These are phyloP conservation scores for Aspergillus sparsus DNA, from an alignment of 495 filamentous ascomycete species.

Conservation along the genomic window DNA sequence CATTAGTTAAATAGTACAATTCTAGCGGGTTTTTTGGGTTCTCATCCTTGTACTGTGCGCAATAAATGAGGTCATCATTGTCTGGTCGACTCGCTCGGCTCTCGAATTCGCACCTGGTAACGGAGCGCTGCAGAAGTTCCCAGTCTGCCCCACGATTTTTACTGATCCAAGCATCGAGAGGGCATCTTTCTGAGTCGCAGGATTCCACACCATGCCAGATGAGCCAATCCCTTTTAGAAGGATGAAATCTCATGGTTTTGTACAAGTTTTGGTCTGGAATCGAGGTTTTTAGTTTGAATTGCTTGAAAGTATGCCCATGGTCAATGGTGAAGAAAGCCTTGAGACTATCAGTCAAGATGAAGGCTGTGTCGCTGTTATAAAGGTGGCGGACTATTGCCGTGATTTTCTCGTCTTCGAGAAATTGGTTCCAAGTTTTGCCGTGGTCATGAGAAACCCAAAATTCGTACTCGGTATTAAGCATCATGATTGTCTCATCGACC, in stretches of 20 bases:
- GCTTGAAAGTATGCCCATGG: slow-evolving; percentile 65
- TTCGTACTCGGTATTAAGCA: slow-evolving; percentile 64
- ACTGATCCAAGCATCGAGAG: slow-evolving; percentile 67
- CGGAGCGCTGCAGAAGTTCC: slow-evolving; percentile 65
- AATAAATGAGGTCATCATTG: slow-evolving; percentile 73
- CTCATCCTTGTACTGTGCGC: slow-evolving; percentile 69
- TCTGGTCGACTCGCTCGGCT: slow-evolving; percentile 59
- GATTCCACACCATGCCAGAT: slow-evolving; percentile 81
- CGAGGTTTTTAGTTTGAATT: slow-evolving; percentile 60
- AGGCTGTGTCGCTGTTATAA: slow-evolving; percentile 79
- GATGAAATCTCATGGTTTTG: slow-evolving; percentile 73
- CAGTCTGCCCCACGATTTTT: slow-evolving; percentile 76
- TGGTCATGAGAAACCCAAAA: slow-evolving; percentile 78
- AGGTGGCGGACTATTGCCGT: slow-evolving; percentile 68
- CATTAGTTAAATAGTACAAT: slow-evolving; percentile 66
- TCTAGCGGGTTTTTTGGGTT: slow-evolving; percentile 59
- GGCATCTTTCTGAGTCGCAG: slow-evolving; percentile 58
- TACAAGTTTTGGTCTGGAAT: slow-evolving; percentile 37
- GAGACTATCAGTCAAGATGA: slow-evolving; percentile 70
- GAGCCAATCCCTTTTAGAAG: slow-evolving; percentile 76
- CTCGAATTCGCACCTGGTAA: slow-evolving; percentile 80
- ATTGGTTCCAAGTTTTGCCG: slow-evolving; percentile 77
- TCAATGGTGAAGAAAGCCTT: slow-evolving; percentile 78
- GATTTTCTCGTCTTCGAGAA: slow-evolving; percentile 63
- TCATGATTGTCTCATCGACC: slow-evolving; percentile 80